Base-by-base conservation (phyloP, 768 basidiomycete genomes). In the button mushroom (Agaricus bisporus) region DNA sequence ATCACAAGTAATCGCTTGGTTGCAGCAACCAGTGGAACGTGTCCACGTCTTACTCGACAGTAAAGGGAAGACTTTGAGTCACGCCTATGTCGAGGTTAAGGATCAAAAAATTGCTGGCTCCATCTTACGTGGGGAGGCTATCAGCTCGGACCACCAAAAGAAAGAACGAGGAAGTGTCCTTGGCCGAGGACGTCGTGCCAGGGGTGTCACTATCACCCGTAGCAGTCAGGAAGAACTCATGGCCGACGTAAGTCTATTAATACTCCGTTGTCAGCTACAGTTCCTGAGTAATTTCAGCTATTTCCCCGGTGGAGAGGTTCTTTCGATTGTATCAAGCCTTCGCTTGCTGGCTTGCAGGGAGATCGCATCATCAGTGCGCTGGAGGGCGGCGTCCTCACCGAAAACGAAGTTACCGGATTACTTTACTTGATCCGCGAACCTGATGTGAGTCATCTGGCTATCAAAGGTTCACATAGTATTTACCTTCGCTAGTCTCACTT, bases 121-220 rank as follows among this genome's bases (percentile, higher is more conserved):
- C 22, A 84, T 87, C 29, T 73, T 91, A 10, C 76, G 89, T 11
- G 78, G 81, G 35, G 78, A 78, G 59, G 58, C 53, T 28, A 42
- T 56, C 12, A 71, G 70, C 5, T 20, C 25, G 10, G 52, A 54
- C 47, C 45, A 44, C 28, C 46, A 22, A 15, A 70, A 72, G 41
- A 79, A 77, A 60, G 82, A 83, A 56, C 63, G 77, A 45, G 74
- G 78, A 9, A 77, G 77, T 50, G 87, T 92, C 14, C 77, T 93
- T 11, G 91, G 91, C 32, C 78, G 75, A 56, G 91, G 91, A 37
- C 82, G 80, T 58, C 75, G 91, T 41, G 88, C 90, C 6, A 78
- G 91, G 9, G 88, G 88, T 22, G 91, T 93, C 32, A 92, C 90
- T 10, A 77, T 93, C 41, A 93, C 91, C 3, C 74, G 86, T 54